Conservation (phyloP, 164 flowering plant genomes). For the Stephania cephalantha region DNA sequence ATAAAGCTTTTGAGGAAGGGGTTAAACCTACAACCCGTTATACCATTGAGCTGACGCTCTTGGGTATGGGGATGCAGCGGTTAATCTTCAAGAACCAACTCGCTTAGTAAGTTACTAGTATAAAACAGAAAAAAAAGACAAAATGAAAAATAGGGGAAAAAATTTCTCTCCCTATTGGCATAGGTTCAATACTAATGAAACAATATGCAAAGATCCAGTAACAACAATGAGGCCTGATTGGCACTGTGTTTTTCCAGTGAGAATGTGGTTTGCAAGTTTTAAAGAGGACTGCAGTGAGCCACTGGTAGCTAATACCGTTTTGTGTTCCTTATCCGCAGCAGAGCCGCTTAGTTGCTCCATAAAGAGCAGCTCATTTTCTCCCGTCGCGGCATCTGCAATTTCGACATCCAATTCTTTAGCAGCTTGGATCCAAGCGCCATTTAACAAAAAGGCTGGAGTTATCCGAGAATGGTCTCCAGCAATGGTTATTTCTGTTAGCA, state of each 20-base stretch:
- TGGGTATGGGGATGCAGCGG: no score
- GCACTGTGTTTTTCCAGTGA: slow-evolving; percentile 24
- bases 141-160: no score
- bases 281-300: slow-evolving; percentile 36
- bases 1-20: no score
- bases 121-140: no score
- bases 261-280: slow-evolving; percentile 36
- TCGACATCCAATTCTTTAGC: slow-evolving; percentile 37
- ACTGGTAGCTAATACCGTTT: slow-evolving; percentile 30
- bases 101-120: no score
- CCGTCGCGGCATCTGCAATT: slow-evolving; percentile 22
- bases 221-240: slow-evolving; percentile 46
- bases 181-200: background rate
- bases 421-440: slow-evolving; percentile 56
- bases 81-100: no score
- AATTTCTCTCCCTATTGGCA: no score
- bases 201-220: slow-evolving; percentile 42
- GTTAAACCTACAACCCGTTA: no score
- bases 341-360: slow-evolving; percentile 12
- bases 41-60: no score
- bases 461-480: slow-evolving; percentile 63
- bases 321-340: slow-evolving; percentile 10
- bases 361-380: slow-evolving; percentile 12
- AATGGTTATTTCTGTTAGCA: slow-evolving; percentile 60
- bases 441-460: slow-evolving; percentile 45